phyloP scores from a whole-genome alignment of 1,284 basidiomycete species.

The Violaceomyces palustris region DNA sequence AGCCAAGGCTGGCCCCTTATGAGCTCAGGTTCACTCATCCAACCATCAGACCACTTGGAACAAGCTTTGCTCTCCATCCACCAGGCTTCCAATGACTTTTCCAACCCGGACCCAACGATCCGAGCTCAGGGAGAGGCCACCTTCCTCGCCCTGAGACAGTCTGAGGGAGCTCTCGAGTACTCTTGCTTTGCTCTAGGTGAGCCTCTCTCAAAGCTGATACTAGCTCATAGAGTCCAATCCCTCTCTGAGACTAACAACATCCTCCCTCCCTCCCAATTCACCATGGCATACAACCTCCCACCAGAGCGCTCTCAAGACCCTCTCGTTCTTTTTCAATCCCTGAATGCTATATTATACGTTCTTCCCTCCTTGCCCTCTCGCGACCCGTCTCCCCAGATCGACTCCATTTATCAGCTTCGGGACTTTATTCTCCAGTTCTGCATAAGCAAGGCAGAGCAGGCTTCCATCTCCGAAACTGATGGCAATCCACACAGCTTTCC shows the following conservation, averaged over 20 bases:
- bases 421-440: slow-evolving; percentile 36
- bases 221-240: no score
- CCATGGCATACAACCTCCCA: no score
- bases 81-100: slow-evolving; percentile 31
- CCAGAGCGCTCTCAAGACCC: slow-evolving; percentile 30
- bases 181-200: slow-evolving; percentile 33
- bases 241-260: no score
- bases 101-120: slow-evolving; percentile 29
- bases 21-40: slow-evolving; percentile 26
- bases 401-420: slow-evolving; percentile 15
- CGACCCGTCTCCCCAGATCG: slow-evolving; percentile 5
- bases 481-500: slow-evolving; percentile 16
- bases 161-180: slow-evolving; percentile 33
- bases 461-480: background rate
- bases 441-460: slow-evolving; percentile 18
- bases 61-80: slow-evolving; percentile 29
- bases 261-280: no score
- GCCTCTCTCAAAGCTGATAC: no score
- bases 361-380: slow-evolving; percentile 20
- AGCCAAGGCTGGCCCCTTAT: no score
- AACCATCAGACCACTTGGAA: slow-evolving; percentile 25
- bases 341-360: slow-evolving; percentile 23
- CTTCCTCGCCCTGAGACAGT: slow-evolving; percentile 33
- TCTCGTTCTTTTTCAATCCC: slow-evolving; percentile 37
- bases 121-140: slow-evolving; percentile 34